Base-by-base conservation (phyloP, 2,329 filamentous ascomycete species). In the Fusarium sp. region DNA sequence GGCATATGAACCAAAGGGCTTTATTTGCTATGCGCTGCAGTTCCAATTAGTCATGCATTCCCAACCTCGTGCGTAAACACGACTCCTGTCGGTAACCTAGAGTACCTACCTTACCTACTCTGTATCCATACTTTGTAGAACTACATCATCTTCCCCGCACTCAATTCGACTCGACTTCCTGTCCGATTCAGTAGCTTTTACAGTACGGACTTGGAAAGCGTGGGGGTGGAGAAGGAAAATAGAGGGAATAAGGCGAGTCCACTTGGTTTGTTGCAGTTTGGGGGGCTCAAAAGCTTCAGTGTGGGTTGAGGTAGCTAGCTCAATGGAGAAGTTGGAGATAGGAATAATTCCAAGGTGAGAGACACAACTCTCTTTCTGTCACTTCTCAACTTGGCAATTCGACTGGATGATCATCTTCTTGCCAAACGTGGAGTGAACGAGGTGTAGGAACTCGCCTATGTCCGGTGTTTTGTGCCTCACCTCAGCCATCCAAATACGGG, bases 1-100 rank as follows among this genome's bases (percentile, higher is more conserved):
- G n/a, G 35, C 44, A 54, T 25, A 33, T 37, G n/a, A 11, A 25
- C 20, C 53, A 37, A 45, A 55, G 52, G 46, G 33, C 14, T 33
- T 33, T 52, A 32, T 53, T 43, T 40, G 41, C 23, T 22, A 30
- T 40, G 39, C 37, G 43, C 33, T 41, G 20, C 39, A 60, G 57
- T 68, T 65, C 54, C 40, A 43, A 39, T 71, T 71, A 70, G 69
- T 71, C 69, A 70, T 60, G 59, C 50, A 57, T 68, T 68, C 46
- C 44, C 45, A 37, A 50, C 52, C 53, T 55, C 37, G 53, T 68
- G 60, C 41, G 53, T 71, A 68, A 70, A 60, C 37, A 51, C 62
- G 55, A 53, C 43, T 65, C 17, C 35, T n/a, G 35, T 37, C 59
- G 54, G 14, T 47, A 30, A 50, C 55, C 47, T 37, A 25, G n/a